Conservation (phyloP, 2,329 filamentous ascomycete genomes). For the Parastagonospora nodorum region DNA sequence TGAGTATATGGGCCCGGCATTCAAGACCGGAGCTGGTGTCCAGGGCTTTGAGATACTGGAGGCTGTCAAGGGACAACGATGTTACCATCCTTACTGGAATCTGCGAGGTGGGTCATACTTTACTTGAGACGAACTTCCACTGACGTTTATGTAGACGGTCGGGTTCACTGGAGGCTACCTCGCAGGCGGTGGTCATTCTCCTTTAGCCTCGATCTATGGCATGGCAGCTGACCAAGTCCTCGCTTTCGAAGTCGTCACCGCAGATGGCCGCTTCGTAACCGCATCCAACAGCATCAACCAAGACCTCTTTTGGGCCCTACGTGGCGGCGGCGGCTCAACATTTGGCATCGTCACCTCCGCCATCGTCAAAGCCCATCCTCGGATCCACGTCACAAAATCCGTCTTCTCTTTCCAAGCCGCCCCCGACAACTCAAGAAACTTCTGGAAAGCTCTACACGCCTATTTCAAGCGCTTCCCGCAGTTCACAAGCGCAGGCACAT, state of each 20-base stretch:
- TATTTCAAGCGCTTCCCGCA: constrained; percentile 18
- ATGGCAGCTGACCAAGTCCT: constrained; percentile 31
- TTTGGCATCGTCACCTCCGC: constrained; percentile 26
- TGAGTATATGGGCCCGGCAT: constrained; percentile 25
- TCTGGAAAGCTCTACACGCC: constrained; percentile 23
- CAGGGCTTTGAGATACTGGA: constrained; percentile 22
- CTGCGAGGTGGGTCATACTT: background rate
- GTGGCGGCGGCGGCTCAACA: constrained; percentile 24
- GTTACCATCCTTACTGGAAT: constrained; percentile 29
- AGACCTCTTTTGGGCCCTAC: constrained; percentile 23
- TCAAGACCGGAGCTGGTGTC: constrained; percentile 33
- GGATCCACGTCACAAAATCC: constrained; percentile 10
- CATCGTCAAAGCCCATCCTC: constrained; percentile 23
- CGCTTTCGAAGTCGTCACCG: constrained; percentile 30
- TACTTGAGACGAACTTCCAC: background rate
- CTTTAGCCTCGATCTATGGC: constrained; percentile 19
- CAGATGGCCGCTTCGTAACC: constrained; percentile 26
- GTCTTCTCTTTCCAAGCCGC: constrained; percentile 28
- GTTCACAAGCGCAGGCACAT: constrained; percentile 19
- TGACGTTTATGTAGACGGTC: constrained; percentile 31
- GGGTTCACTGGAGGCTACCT: constrained; percentile 14
- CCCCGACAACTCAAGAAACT: constrained; percentile 37
- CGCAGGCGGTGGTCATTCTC: constrained; percentile 30
- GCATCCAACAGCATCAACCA: constrained; percentile 18
- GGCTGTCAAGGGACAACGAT: constrained; percentile 17